Evolutionary conservation across 176 grass and related monocot genomes (phyloP).

Genomic region (Zea mays): DNA sequence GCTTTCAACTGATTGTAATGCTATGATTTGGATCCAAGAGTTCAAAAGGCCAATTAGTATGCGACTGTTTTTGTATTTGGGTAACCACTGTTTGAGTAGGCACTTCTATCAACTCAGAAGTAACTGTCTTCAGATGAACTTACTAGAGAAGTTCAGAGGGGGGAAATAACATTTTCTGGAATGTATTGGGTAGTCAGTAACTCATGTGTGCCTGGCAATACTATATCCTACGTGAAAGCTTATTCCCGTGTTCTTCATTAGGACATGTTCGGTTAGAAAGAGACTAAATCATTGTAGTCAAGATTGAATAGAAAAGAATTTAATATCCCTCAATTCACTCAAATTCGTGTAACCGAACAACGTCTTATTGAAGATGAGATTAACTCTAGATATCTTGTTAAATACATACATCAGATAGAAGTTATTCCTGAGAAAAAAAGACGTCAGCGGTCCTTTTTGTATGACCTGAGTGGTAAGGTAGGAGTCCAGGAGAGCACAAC

Average conservation of each 20-base stretch:
- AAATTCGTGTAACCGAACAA: too few relatives aligned
- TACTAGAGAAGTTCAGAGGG: background rate
- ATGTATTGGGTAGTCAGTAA: background rate
- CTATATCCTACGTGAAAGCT: background rate
- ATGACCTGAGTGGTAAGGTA: background rate
- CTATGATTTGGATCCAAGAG: background rate
- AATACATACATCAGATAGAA: background rate
- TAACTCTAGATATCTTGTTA: background rate
- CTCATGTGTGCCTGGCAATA: background rate
- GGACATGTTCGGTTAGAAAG: too few relatives aligned
- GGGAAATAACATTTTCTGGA: background rate
- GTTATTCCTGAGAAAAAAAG: background rate
- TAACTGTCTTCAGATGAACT: background rate
- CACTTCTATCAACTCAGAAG: background rate
- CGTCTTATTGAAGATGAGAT: too few relatives aligned
- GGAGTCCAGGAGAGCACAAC: background rate
- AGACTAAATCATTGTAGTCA: too few relatives aligned
- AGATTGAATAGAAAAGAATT: too few relatives aligned
- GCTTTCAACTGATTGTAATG: slow-evolving; percentile 1
- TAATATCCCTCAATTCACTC: too few relatives aligned
- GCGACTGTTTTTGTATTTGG: background rate
- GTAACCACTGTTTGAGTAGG: background rate
- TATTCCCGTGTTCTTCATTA: background rate
- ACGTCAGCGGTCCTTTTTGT: background rate
- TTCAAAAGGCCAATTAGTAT: background rate